Percentiles rank a stretch among this genome's conserved stretches.
These are phyloP conservation scores for Gracilaria domingensis DNA, from an alignment of 23 red algal species.

Conservation along the genomic window DNA sequence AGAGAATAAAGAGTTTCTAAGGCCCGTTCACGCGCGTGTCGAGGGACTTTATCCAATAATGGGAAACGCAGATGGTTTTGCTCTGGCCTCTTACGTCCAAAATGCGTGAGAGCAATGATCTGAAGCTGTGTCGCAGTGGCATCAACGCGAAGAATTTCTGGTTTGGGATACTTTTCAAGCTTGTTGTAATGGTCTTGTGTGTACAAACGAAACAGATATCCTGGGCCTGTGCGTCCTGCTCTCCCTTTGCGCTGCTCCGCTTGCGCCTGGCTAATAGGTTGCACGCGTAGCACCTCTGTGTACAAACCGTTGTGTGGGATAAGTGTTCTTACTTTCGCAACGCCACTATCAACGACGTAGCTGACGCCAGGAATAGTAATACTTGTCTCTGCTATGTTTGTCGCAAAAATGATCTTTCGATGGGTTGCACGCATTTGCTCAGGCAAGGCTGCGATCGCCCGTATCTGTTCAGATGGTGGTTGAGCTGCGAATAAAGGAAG, in stretches of 20 bases:
- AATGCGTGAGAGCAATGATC: conserved; percentile 49
- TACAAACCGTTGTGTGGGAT: conserved; percentile 47
- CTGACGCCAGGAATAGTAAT: conserved; percentile 92
- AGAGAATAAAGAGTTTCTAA: conserved; percentile 82
- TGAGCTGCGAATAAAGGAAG: conserved; percentile 78
- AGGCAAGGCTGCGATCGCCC: conserved; percentile 59
- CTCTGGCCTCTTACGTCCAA: background rate
- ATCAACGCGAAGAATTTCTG: conserved; percentile 83
- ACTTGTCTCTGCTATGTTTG: conserved; percentile 98
- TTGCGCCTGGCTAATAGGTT: conserved; percentile 80
- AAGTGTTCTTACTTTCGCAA: conserved; percentile 78
- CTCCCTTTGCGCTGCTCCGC: conserved; percentile 93
- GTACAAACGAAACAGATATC: conserved; percentile 87
- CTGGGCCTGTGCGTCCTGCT: conserved; percentile 77
- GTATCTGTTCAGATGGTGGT: conserved; percentile 66
- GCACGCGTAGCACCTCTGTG: conserved; percentile 77
- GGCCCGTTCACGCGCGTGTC: conserved; percentile 42
- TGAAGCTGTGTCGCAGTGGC: conserved; percentile 74
- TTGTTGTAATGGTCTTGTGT: conserved; percentile 71
- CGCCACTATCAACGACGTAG: conserved; percentile 91
- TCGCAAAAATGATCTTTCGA: conserved; percentile 94
- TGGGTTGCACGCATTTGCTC: conserved; percentile 3
- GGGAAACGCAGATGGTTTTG: conserved; percentile 52
- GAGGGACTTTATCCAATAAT: conserved; percentile 58
- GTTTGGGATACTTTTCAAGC: conserved; percentile 74